A percentile compares a stretch with the other conserved stretches of the same genome.
phyloP scores from a whole-genome alignment of 202 grass and related monocot genomes.

The Eragrostis tef region DNA sequence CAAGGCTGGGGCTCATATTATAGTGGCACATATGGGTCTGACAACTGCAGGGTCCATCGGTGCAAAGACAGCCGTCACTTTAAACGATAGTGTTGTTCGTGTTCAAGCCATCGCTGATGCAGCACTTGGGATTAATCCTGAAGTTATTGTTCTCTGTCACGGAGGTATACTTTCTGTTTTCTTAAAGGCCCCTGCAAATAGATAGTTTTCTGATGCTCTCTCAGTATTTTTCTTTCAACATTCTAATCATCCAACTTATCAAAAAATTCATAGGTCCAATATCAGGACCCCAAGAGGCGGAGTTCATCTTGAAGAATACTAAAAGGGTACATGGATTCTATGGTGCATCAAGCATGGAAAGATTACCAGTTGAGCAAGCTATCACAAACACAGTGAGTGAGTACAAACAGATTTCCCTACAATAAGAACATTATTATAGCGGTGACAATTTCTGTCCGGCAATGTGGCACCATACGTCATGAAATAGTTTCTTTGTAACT shows the following conservation, averaged over 20 bases:
- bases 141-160: conserved; percentile 84
- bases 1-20: conserved; percentile 78
- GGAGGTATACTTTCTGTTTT: conserved; percentile 62
- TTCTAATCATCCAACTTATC: conserved; percentile 31
- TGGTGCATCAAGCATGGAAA: conserved; percentile 93
- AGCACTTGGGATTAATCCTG: conserved; percentile 70
- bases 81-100: conserved; percentile 61
- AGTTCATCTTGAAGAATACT: conserved; percentile 79
- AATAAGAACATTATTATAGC: conserved; percentile 43
- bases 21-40: conserved; percentile 95
- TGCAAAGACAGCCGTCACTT: conserved; percentile 70
- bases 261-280: conserved; percentile 66
- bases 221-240: background rate
- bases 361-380: conserved; percentile 84
- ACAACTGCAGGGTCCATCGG: conserved; percentile 93
- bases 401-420: conserved; percentile 87
- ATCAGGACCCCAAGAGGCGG: conserved; percentile 78
- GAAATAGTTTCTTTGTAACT: background rate
- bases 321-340: conserved; percentile 92
- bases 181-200: background rate
- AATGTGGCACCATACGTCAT: background rate
- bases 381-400: conserved; percentile 83
- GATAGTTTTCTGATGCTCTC: conserved; percentile 19
- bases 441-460: background rate
- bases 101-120: conserved; percentile 85